Evolutionary conservation across 495 filamentous ascomycete genomes (phyloP), one percentile per base, ranked within the genome.

Genomic region (Neurospora sp.): DNA sequence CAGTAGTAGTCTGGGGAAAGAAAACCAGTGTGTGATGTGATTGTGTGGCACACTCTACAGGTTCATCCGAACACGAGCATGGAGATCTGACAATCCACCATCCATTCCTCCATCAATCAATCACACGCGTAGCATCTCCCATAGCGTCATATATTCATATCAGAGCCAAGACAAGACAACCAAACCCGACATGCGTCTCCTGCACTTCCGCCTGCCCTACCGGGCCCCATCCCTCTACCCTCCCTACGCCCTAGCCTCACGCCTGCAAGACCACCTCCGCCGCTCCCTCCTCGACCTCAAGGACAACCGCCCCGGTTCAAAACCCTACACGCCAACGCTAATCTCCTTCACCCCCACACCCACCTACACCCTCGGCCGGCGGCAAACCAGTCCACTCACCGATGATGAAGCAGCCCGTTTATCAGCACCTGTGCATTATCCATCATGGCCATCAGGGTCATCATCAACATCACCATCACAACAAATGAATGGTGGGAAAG

Each of bases 291-390:
- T 82, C 69, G 75, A 78, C 75, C 77, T 74, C 71, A 82, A 82
- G 72, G 80, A 81, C 69, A 65, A 71, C 70, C 69, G 68, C 40
- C 61, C 75, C n/a, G 40, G 75, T 31, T 75, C 75, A 37, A 71
- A 65, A 7, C 27, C 53, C 3, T 65, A 65, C 27, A 65, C 86
- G 9, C 93, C 96, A 38, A 90, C 89, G 59, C 83, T 98, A 72
- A 84, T 98, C 71, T 94, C 93, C 73, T 94, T 96, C 84, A 89
- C 91, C 71, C 93, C 94, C 48, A 82, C 89, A 73, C 93, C 94
- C 9, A 92, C 94, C 72, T 99, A 94, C 83, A 98, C 96, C 39
- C 91, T 91, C 75, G 96, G 96, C 73, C 91, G 96, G 9, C 91
- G 96, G 68, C 94, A 97, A 80, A 83, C 88, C 12, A 84, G 85